Percentiles rank a stretch among this genome's conserved stretches.
Conservation (phyloP, 108 stramenopile species). For the Stephanodiscus minutulus region DNA sequence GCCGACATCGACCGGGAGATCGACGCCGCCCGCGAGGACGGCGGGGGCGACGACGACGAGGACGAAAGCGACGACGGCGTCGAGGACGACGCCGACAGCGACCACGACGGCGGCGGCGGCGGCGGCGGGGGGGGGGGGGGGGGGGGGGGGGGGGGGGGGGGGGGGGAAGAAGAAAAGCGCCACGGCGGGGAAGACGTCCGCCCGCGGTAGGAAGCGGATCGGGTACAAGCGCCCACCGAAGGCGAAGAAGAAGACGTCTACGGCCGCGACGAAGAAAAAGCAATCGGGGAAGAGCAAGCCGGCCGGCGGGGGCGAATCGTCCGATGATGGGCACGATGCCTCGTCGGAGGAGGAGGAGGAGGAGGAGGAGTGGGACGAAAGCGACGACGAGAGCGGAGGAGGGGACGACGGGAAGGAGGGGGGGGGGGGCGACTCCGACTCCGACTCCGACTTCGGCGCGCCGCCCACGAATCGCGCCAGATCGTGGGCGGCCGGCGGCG, state of each 20-base stretch:
- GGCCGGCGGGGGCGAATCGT: neutral
- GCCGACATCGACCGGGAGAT: slow-evolving; percentile 35
- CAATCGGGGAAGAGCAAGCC: neutral
- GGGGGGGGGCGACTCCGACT: slow-evolving; percentile 16
- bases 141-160: neutral
- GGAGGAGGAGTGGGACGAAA: slow-evolving; percentile 5
- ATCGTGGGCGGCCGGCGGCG: slow-evolving; percentile 1
- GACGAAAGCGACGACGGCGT: slow-evolving; percentile 5
- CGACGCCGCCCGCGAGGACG: neutral
- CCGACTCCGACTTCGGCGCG: slow-evolving; percentile 21
- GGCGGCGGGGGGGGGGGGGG: neutral
- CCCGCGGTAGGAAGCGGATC: too few species aligned
- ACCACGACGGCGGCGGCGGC: neutral
- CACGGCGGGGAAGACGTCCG: too few species aligned
- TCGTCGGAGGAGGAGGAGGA: slow-evolving; percentile 2
- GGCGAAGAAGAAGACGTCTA: neutral
- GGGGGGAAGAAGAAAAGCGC: neutral
- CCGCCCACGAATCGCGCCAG: slow-evolving; percentile 7
- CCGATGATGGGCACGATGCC: neutral
- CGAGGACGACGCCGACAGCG: neutral
- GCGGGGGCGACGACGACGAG: neutral
- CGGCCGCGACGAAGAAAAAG: neutral
- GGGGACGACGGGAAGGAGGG: slow-evolving; percentile 1
- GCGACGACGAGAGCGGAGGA: neutral
- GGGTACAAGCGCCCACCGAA: too few species aligned